Evolutionary conservation across 345 rosid species (phyloP), one percentile per base, ranked within the genome.

Genomic region (Dipteronia sinensis): DNA sequence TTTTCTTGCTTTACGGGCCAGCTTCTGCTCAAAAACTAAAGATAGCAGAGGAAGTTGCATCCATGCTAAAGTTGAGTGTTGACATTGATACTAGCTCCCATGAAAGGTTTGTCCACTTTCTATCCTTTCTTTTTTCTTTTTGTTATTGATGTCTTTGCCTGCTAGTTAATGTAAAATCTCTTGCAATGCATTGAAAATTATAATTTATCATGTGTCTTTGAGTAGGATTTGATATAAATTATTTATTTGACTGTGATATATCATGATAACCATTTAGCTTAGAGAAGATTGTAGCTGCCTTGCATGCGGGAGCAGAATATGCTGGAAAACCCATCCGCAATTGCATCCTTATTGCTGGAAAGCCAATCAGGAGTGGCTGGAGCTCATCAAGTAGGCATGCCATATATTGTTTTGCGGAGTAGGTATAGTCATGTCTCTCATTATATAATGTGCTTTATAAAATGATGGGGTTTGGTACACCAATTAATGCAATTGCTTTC

Each of bases 41-140:
- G 87, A 88, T 95, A 85, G 99, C 98, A 13, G 82, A 95, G 80
- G 96, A 93, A 87, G 94, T 95, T 83, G 99, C 98, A 29, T 89
- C 96, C 15, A 72, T 89, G 86, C 91, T 95, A 49, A 95, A 93
- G 83, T 85, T 90, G 86, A 90, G 85, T 71, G 98, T 95, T 70
- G 92, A 90, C 58, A 77, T 95, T 47, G 96, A 90, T 85, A 89
- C 97, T 40, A 95, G 78, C 84, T 87, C 91, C 67, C 85, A 92
- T 77, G 94, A 95, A 86, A 90, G 97, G 98, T 92, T 76, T 58
- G 77, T 74, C 63, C 34, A 25, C 67, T 9, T 65, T 1, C 34
- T 20, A 34, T 20, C 7, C 49, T 31, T 10, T n/a, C 20, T 74
- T 65, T 3, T 65, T 69, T 78, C 7, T 25, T 61, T 19, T 42